Base-by-base conservation (phyloP, 2,329 filamentous ascomycete genomes). In the Albophoma yamanashiensis region DNA sequence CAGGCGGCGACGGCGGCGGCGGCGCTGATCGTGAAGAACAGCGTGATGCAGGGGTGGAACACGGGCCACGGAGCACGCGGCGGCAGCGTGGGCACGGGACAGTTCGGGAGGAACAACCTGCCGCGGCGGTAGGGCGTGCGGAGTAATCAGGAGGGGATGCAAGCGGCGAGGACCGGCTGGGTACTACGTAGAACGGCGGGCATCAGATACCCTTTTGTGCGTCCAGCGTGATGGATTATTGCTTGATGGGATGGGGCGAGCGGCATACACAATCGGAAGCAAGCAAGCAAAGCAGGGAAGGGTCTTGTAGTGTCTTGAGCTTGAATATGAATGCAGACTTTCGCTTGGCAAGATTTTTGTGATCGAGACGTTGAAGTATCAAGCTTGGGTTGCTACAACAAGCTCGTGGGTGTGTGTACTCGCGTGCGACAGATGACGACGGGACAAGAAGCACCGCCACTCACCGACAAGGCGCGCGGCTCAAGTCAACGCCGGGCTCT, bases 21-120 rank as follows among this genome's bases (percentile, higher is more conserved):
- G 4, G 92, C 96, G 68, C 85, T 92, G 74, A 99, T 99, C 75
- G 93, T 99, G 59, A 86, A 89, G 71, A 92, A 97, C 77, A 97
- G 93, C 75, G 83, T 96, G 45, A 76, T 69, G 60, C 82, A 84
- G 67, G 80, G 80, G 43, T 84, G 79, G 78, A 79, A 76, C 62
- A 69, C 74, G 22, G 76, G 71, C n/a, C 73, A 71, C 38, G 69
- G 65, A 22, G 50, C 9, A 14, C 31, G 31, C 20, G 50, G 50
- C 11, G 50, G 50, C n/a, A 64, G 61, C 31, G 45, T 68, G 47
- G 75, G 34, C 8, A 40, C n/a, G 34, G 57, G 74, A 52, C 75
- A 76, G 57, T 81, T 78, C 67, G 78, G 74, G 56, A 71, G 76
- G 58, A 79, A 76, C 62, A 76, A 72, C 58, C 64, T 81, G 61